phyloP scores from a whole-genome alignment of 305 asterid genomes.

The Petunia hybrid region DNA sequence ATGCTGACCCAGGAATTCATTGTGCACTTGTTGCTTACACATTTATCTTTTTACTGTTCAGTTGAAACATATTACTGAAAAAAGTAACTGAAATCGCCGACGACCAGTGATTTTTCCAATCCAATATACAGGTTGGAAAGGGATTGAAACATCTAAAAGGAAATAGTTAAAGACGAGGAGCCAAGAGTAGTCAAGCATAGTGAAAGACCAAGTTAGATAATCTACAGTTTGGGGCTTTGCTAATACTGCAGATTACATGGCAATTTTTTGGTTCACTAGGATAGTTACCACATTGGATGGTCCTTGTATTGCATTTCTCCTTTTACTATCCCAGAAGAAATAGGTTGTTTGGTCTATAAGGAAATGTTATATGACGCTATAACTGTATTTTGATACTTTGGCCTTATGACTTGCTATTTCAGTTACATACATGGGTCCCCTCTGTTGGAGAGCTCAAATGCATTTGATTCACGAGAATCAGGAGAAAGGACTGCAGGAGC shows the following conservation, averaged over 20 bases:
- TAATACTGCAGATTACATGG: background rate
- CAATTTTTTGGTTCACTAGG: background rate
- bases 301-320: constrained; percentile 11
- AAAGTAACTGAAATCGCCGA: background rate
- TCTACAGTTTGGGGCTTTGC: constrained; percentile 18
- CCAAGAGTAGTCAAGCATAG: constrained; percentile 3
- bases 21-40: background rate
- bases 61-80: constrained; percentile 22
- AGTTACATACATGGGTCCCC: constrained; percentile 96
- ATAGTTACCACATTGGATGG: background rate
- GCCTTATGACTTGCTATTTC: constrained; percentile 36
- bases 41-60: constrained; percentile 1
- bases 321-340: background rate
- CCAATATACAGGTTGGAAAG: no score
- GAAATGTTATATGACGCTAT: background rate
- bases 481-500: constrained; percentile 86
- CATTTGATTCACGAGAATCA: constrained; percentile 83
- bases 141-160: background rate
- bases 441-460: constrained; percentile 77
- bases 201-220: constrained; percentile 25
- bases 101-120: no score
- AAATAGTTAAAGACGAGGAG: constrained; percentile 14
- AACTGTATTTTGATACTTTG: constrained; percentile 20
- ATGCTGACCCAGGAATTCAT: background rate
- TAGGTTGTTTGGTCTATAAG: constrained; percentile 12